Percentiles rank a stretch among this genome's conserved stretches.
Evolutionary conservation across 768 basidiomycete species (phyloP).

Genomic region (Suillus variegatus): DNA sequence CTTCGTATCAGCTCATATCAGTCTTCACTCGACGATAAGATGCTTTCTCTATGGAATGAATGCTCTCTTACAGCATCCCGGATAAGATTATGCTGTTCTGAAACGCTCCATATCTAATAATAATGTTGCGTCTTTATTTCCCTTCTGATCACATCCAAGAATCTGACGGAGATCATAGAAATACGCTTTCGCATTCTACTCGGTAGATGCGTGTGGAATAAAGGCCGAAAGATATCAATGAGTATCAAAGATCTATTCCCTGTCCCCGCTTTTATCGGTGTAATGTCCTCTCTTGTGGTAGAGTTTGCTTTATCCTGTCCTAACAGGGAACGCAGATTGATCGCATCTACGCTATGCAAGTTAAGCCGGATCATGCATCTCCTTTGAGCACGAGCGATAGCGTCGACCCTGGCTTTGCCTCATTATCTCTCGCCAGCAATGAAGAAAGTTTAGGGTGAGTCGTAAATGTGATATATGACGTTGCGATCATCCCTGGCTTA

Average conservation of each 20-base stretch:
- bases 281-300: background rate
- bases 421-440: background rate
- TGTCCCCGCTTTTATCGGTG: background rate
- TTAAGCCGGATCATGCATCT: background rate
- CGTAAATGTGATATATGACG: background rate
- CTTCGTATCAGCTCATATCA: background rate
- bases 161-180: background rate
- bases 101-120: background rate
- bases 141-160: background rate
- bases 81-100: background rate
- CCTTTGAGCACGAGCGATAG: background rate
- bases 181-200: background rate
- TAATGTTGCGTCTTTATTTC: background rate
- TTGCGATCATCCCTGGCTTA: background rate
- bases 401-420: background rate
- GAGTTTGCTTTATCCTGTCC: background rate
- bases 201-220: background rate
- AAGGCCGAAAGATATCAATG: background rate
- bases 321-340: background rate
- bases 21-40: conserved; percentile 1
- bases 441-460: background rate
- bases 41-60: background rate
- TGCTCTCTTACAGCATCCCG: background rate
- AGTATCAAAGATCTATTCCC: background rate
- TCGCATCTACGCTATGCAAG: background rate